A percentile compares a stretch with the other conserved stretches of the same genome.
These are phyloP conservation scores for Eucalyptus pumila DNA, from an alignment of 345 rosid genomes.

Conservation along the genomic window DNA sequence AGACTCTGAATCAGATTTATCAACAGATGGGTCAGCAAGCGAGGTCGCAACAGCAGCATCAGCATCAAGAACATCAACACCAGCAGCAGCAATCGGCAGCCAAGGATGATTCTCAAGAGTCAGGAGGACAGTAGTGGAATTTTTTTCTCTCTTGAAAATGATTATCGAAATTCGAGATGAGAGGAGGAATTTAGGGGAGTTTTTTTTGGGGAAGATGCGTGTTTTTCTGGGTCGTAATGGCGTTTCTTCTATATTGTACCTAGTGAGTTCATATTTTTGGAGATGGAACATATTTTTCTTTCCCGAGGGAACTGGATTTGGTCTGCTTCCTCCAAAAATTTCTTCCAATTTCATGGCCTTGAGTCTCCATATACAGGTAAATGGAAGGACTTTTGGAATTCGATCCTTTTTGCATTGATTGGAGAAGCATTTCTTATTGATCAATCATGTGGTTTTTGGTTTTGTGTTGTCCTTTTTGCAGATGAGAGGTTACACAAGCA, in stretches of 20 bases:
- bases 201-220: constrained; percentile 3
- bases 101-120: constrained; percentile 84
- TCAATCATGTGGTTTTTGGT: background rate
- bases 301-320: constrained; percentile 20
- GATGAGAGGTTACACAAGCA: constrained; percentile 48
- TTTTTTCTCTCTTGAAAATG: background rate
- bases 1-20: constrained; percentile 69
- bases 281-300: constrained; percentile 14
- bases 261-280: background rate
- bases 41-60: constrained; percentile 30
- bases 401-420: background rate
- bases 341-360: constrained; percentile 10
- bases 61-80: constrained; percentile 23
- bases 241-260: constrained; percentile 10
- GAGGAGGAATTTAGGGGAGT: constrained; percentile 1
- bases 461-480: constrained; percentile 37
- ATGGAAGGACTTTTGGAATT: background rate
- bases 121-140: constrained; percentile 53
- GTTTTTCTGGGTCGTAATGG: background rate
- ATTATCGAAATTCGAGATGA: background rate
- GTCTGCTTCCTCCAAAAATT: constrained; percentile 1
- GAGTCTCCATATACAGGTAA: constrained; percentile 34
- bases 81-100: constrained; percentile 23
- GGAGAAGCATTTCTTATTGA: background rate
- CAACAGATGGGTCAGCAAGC: constrained; percentile 84